Evolutionary conservation across 23 red algal genomes (phyloP).

Genomic region (Cyanidiococcus yangmingshanensis): DNA sequence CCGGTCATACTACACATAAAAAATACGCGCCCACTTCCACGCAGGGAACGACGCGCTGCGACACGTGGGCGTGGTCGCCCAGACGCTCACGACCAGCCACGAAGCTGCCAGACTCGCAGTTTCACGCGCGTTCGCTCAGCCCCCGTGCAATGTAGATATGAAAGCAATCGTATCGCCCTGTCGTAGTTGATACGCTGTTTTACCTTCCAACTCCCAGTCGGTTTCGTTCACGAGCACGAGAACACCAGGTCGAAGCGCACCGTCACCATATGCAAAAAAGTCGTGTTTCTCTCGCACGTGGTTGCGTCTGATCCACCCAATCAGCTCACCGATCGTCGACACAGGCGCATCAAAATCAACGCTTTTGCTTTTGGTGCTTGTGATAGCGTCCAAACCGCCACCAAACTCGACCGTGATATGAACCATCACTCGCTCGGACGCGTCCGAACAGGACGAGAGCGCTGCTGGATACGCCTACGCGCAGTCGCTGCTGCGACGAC

Average conservation of each 20-base stretch:
- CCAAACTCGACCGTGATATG: slow-evolving; percentile 19
- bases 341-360: slow-evolving; percentile 16
- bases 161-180: slow-evolving; percentile 66
- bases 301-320: slow-evolving; percentile 45
- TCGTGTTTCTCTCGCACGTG: slow-evolving; percentile 69
- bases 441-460: too few species aligned
- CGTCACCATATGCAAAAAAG: slow-evolving; percentile 47
- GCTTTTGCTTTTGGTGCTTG: slow-evolving; percentile 17
- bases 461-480: too few species aligned
- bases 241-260: slow-evolving; percentile 57
- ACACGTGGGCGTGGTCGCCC: too few species aligned
- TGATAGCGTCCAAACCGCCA: slow-evolving; percentile 27
- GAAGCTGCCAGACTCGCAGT: too few species aligned
- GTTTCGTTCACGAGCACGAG: slow-evolving; percentile 95
- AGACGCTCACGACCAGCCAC: too few species aligned
- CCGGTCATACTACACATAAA: too few species aligned
- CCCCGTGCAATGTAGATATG: slow-evolving; percentile 97
- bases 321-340: slow-evolving; percentile 44
- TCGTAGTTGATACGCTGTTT: slow-evolving; percentile 31
- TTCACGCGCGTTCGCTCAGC: too few species aligned
- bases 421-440: slow-evolving; percentile 10
- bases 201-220: slow-evolving; percentile 94
- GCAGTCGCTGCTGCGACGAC: too few species aligned
- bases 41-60: too few species aligned
- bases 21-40: too few species aligned